Percentiles rank a stretch among this genome's conserved stretches.
These are phyloP conservation scores for Rosa lucieae DNA, from an alignment of 306 rosid species.

Conservation along the genomic window DNA sequence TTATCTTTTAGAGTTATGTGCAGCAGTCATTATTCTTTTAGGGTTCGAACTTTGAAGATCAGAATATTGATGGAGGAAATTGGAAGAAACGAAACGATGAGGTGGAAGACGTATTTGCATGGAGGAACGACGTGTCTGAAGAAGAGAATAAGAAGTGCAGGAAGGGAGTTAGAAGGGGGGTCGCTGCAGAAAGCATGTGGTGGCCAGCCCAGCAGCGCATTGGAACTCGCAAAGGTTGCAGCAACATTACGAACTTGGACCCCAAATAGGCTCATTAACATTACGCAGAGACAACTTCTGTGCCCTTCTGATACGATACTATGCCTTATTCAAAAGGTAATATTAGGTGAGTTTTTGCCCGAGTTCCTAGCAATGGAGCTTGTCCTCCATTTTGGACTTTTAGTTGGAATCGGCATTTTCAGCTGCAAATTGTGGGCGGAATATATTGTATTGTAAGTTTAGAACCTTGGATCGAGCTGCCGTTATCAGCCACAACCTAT, in stretches of 20 bases:
- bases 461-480: background rate
- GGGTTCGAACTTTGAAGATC: background rate
- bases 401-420: background rate
- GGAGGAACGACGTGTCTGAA: constrained; percentile 27
- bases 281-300: background rate
- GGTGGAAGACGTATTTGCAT: constrained; percentile 21
- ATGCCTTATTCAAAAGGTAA: background rate
- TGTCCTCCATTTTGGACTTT: background rate
- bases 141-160: constrained; percentile 4
- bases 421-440: constrained; percentile 3
- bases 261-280: background rate
- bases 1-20: background rate
- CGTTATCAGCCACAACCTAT: background rate
- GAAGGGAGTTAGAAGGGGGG: constrained; percentile 5
- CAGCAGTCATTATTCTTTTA: background rate
- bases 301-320: background rate
- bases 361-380: background rate
- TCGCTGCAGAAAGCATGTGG: constrained; percentile 26
- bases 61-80: background rate
- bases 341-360: background rate
- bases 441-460: background rate
- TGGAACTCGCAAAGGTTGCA: constrained; percentile 22
- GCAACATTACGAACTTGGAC: constrained; percentile 10
- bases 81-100: constrained; percentile 6
- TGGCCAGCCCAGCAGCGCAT: constrained; percentile 16